A percentile compares a stretch with the other conserved stretches of the same genome.
These are phyloP conservation scores for Coelastrella sp. DNA, from an alignment of 139 green algal genomes.

Conservation along the genomic window DNA sequence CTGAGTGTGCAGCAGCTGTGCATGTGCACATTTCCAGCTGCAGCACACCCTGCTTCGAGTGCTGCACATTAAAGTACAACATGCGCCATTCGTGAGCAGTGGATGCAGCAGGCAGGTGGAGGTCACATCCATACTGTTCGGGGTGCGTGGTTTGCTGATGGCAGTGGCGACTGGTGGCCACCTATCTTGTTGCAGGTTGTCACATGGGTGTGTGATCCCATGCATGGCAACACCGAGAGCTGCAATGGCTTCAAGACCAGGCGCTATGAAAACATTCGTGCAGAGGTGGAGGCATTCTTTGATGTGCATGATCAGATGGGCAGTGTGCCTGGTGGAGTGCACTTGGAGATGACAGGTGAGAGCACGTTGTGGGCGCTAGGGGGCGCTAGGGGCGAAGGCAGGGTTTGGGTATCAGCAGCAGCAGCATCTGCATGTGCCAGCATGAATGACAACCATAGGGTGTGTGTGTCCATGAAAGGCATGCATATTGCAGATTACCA, in stretches of 20 bases:
- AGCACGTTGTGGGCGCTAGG: not conserved
- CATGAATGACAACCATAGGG: too few species aligned
- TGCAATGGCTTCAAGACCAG: conserved; percentile 96
- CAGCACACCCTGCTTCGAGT: not conserved
- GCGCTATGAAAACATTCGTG: conserved; percentile 91
- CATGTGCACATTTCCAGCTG: not conserved
- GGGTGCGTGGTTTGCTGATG: not conserved
- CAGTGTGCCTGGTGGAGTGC: conserved; percentile 91
- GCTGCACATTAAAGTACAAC: not conserved
- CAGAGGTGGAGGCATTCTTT: conserved; percentile 84
- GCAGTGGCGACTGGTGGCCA: not conserved
- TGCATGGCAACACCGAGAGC: conserved; percentile 99
- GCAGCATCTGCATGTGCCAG: too few species aligned
- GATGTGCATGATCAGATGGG: conserved; percentile 92
- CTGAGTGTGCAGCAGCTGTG: not conserved
- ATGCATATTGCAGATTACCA: too few species aligned
- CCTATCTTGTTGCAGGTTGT: conserved; percentile 76
- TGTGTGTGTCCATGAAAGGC: too few species aligned
- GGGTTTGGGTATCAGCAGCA: too few species aligned
- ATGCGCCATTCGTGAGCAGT: not conserved
- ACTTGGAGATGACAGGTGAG: conserved; percentile 98
- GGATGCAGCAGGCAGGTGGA: not conserved
- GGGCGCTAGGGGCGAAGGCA: not conserved
- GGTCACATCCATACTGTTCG: too few species aligned
- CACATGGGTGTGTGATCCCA: conserved; percentile 97